Evolutionary conservation across 2,329 filamentous ascomycete species (phyloP).

Genomic region (Stemphylium beticola): DNA sequence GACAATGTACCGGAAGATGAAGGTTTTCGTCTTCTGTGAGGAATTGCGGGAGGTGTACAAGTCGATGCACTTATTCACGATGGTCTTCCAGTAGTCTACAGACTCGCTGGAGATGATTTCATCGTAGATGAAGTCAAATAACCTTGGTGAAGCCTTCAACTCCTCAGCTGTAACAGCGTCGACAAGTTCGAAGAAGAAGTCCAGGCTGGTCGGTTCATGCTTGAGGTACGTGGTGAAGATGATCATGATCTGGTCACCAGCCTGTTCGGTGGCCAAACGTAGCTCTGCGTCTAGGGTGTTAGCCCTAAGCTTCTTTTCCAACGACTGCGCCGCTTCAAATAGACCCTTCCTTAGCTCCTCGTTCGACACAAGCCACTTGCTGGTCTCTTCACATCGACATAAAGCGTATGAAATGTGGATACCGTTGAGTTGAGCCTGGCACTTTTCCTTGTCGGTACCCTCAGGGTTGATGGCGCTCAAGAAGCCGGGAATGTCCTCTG

Average conservation of each 20-base stretch:
- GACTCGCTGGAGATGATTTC: slow-evolving; percentile 84
- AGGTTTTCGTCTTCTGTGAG: slow-evolving; percentile 90
- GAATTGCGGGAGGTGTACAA: slow-evolving; percentile 79
- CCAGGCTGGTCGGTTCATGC: slow-evolving; percentile 75
- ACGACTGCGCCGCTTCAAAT: slow-evolving; percentile 72
- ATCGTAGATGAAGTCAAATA: slow-evolving; percentile 84
- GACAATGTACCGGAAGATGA: slow-evolving; percentile 87
- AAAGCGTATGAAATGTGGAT: slow-evolving; percentile 86
- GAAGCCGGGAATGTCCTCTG: slow-evolving; percentile 74
- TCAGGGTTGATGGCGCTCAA: slow-evolving; percentile 71
- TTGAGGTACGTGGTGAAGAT: slow-evolving; percentile 83
- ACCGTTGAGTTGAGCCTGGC: slow-evolving; percentile 82
- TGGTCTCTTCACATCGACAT: slow-evolving; percentile 68
- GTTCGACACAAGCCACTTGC: slow-evolving; percentile 68
- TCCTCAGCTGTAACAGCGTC: slow-evolving; percentile 84
- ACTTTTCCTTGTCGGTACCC: slow-evolving; percentile 68
- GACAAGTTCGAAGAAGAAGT: slow-evolving; percentile 83
- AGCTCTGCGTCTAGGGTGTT: slow-evolving; percentile 74
- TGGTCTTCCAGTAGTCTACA: slow-evolving; percentile 81
- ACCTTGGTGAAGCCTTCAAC: slow-evolving; percentile 74
- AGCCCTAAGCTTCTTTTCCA: slow-evolving; percentile 75
- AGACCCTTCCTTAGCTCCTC: slow-evolving; percentile 64
- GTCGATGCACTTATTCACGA: slow-evolving; percentile 86
- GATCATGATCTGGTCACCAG: slow-evolving; percentile 83
- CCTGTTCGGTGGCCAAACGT: slow-evolving; percentile 85